Conservation (phyloP, 179 eudicot genomes). For the Actinidia chinensis region DNA sequence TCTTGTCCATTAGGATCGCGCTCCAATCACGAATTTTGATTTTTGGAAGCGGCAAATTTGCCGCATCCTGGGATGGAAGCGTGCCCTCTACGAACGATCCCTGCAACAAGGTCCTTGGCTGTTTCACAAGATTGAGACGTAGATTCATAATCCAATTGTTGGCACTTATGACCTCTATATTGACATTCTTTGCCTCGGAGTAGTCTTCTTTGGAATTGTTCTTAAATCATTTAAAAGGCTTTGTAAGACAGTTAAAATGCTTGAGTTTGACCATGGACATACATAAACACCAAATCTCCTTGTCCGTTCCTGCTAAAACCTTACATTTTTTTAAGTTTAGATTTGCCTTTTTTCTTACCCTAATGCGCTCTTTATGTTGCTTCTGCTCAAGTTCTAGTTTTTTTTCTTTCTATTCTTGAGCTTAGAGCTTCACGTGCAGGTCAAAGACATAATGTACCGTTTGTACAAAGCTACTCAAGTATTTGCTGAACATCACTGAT, state of each 20-base stretch:
- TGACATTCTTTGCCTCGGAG: background rate
- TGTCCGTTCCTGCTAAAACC: background rate
- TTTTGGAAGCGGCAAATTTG: too few relatives aligned
- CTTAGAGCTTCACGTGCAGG: constrained; percentile 40
- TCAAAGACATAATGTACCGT: constrained; percentile 79
- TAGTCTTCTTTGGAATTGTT: background rate
- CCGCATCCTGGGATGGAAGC: too few relatives aligned
- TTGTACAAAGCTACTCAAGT: constrained; percentile 80
- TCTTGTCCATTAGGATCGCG: too few relatives aligned
- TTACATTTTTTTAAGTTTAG: background rate
- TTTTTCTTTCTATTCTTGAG: background rate
- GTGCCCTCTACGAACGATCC: too few relatives aligned
- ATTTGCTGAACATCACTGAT: constrained; percentile 82
- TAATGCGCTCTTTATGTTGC: background rate
- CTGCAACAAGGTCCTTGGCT: too few relatives aligned
- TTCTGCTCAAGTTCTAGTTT: constrained; percentile 1
- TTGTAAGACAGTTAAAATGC: background rate
- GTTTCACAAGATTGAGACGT: background rate
- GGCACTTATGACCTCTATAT: background rate
- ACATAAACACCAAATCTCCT: background rate
- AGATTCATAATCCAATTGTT: background rate
- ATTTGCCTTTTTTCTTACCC: constrained; percentile 2
- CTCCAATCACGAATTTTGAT: too few relatives aligned
- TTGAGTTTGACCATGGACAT: background rate
- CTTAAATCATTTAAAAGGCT: background rate